Evolutionary conservation across 2,329 filamentous ascomycete genomes (phyloP).

Genomic region (Phyllosticta citribraziliensis): DNA sequence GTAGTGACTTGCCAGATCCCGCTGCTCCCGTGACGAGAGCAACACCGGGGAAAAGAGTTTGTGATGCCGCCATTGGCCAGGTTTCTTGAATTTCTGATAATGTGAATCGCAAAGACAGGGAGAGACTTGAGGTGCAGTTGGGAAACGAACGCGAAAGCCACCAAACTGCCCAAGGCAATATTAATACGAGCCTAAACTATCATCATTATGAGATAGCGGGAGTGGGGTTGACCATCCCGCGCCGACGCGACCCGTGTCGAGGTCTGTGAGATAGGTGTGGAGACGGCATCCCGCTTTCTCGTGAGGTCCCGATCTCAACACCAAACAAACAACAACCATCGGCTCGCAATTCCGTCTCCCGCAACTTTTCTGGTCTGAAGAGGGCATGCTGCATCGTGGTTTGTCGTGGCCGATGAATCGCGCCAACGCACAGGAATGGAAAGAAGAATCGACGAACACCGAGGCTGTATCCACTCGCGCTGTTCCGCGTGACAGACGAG

Average conservation of each 20-base stretch:
- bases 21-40: constrained; percentile 26
- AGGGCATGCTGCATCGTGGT: background rate
- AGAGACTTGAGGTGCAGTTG: background rate
- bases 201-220: background rate
- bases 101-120: background rate
- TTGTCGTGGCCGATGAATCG: background rate
- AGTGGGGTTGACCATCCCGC: background rate
- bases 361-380: background rate
- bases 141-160: background rate
- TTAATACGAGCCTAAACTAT: background rate
- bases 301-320: background rate
- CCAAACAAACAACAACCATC: background rate
- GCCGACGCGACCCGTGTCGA: background rate
- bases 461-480: background rate
- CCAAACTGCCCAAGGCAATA: background rate
- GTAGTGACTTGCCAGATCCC: constrained; percentile 19
- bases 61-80: background rate
- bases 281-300: background rate
- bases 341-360: background rate
- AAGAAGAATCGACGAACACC: background rate
- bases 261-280: background rate
- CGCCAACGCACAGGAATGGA: background rate
- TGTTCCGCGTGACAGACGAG: background rate
- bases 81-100: background rate
- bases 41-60: constrained; percentile 18